Base-by-base conservation (phyloP, 108 stramenopile genomes). In the Parmales sp. region DNA sequence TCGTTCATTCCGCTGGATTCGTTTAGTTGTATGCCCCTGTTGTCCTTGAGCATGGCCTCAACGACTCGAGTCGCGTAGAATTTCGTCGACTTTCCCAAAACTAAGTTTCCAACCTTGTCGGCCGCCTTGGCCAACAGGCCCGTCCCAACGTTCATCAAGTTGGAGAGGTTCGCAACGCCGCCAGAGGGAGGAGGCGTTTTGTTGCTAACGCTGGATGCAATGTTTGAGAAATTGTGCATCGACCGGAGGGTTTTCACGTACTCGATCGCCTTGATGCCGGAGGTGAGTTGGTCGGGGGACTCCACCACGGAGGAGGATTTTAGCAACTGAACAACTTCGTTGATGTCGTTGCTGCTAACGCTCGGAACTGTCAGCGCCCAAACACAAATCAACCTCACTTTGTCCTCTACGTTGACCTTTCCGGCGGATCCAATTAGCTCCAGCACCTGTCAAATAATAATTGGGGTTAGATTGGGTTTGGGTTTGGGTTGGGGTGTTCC, bases 321-420 rank as follows among this genome's bases (percentile, higher is more conserved):
- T 69, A 95, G 76, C 0, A 84, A 83, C 45, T 71, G 68, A 9
- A 87, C 76, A 46, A 94, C 89, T 72, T 90, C 90, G 45, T 92
- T 83, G 34, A 94, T 72, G 51, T 93, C 94, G 9, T 82, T 69
- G 18, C 76, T 39, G 19, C 77, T 79, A 37, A 80, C 84, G 11
- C 76, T 89, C 39, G 86, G 74, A 18, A 88, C 80, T 5, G 92
- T 83, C 36, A 95, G 75, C 38, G 78, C 72, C 68, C 86, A 92
- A 16, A 96, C 87, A 43, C 90, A 80, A 20, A 96, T 69, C 66
- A 98, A 73, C 28, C 97, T 90, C 1, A 95, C 70, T 77, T 98
- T 98, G 80, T 98, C 97, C 66, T 93, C 81, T 19, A 96, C 76
- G 67, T 88, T 92, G 64, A 95, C 96, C 82, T 95, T 95, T 26